Conservation (phyloP, 163 green algal species). For the Chloromonas sp. region DNA sequence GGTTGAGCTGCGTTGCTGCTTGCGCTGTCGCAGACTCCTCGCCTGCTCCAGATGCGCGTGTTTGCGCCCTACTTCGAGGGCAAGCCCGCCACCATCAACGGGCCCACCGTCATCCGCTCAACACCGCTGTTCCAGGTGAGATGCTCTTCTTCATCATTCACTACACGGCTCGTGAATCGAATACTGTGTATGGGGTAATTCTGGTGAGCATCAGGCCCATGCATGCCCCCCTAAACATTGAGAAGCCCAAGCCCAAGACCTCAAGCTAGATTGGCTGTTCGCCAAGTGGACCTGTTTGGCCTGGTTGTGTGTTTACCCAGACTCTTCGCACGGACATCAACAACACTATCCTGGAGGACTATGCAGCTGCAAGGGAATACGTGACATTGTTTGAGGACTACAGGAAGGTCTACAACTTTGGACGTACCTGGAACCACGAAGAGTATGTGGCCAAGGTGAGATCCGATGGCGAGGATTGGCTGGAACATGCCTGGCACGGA, state of each 20-base stretch:
- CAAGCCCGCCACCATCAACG: slow-evolving; percentile 65
- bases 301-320: not conserved
- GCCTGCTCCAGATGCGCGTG: slow-evolving; percentile 73
- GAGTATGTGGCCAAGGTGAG: slow-evolving; percentile 39
- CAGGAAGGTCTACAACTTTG: slow-evolving; percentile 71
- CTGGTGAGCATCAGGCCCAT: too few relatives aligned
- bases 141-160: too few relatives aligned
- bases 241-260: too few relatives aligned
- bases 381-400: slow-evolving; percentile 70
- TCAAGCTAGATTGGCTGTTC: too few relatives aligned
- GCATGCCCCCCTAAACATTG: too few relatives aligned
- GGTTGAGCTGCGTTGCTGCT: too few relatives aligned
- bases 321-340: slow-evolving; percentile 40
- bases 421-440: slow-evolving; percentile 58
- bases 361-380: slow-evolving; percentile 37
- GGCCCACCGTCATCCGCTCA: slow-evolving; percentile 58
- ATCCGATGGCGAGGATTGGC: not conserved
- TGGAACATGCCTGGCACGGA: too few relatives aligned
- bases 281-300: too few relatives aligned
- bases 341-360: slow-evolving; percentile 52
- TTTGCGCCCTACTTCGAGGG: slow-evolving; percentile 69
- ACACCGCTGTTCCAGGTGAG: slow-evolving; percentile 40
- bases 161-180: too few relatives aligned
- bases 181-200: too few relatives aligned
- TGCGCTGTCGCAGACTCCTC: slow-evolving; percentile 32